Conservation (phyloP, 2,329 filamentous ascomycete species). For the Sporothrix brasiliensis region DNA sequence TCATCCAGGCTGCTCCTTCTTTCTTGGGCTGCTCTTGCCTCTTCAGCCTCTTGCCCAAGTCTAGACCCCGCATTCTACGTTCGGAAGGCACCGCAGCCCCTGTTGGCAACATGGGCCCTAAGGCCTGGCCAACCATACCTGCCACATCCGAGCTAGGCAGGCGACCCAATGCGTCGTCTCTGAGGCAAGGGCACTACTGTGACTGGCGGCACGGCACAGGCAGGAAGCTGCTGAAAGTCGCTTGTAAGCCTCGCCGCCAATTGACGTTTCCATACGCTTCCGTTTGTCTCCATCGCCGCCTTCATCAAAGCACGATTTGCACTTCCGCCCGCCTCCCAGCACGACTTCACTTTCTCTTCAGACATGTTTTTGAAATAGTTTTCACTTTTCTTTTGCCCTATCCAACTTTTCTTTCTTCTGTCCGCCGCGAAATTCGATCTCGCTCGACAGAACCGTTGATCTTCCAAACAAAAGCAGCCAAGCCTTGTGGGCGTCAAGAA, state of each 20-base stretch:
- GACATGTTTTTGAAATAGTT: background rate
- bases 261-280: conserved; percentile 31
- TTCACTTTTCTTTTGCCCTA: background rate
- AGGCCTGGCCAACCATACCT: background rate
- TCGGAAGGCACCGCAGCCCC: conserved; percentile 26
- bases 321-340: background rate
- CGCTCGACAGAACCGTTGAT: background rate
- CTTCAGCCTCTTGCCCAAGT: conserved; percentile 7
- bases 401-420: background rate
- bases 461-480: background rate
- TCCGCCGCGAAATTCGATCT: background rate
- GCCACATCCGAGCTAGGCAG: background rate
- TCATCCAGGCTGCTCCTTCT: conserved; percentile 1
- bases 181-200: conserved; percentile 5
- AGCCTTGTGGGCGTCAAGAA: background rate
- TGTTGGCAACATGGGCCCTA: background rate
- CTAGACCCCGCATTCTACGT: conserved; percentile 29
- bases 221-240: background rate
- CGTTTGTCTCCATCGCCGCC: conserved; percentile 29
- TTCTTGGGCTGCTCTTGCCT: background rate
- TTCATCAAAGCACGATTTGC: background rate
- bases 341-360: background rate
- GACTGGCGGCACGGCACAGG: background rate
- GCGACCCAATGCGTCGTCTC: conserved; percentile 14
- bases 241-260: conserved; percentile 28